Evolutionary conservation across 2,329 filamentous ascomycete species (phyloP).

Genomic region (Sclerotinia trifoliorum): DNA sequence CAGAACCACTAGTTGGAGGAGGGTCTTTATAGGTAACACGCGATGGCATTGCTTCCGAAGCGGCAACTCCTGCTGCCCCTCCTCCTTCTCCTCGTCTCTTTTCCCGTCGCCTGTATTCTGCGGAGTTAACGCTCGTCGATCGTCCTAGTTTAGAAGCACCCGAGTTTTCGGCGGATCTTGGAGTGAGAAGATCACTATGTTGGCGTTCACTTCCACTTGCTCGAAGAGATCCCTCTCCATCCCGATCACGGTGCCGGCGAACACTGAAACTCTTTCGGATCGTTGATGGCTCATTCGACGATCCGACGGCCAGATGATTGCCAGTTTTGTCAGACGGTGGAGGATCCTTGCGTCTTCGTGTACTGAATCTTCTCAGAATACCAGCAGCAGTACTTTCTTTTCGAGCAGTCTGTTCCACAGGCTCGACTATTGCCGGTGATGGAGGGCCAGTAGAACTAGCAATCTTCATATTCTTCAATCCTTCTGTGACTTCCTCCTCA

Average conservation of each 20-base stretch:
- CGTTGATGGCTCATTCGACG: slow-evolving; percentile 64
- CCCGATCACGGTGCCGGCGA: slow-evolving; percentile 56
- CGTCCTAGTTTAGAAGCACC: slow-evolving; percentile 71
- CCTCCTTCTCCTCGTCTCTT: slow-evolving; percentile 52
- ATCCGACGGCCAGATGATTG: slow-evolving; percentile 75
- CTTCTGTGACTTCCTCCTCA: slow-evolving; percentile 82
- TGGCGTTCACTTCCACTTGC: slow-evolving; percentile 67
- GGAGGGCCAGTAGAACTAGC: slow-evolving; percentile 48
- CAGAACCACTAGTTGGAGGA: slow-evolving; percentile 74
- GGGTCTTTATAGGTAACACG: slow-evolving; percentile 58
- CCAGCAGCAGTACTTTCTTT: slow-evolving; percentile 87
- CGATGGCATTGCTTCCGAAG: slow-evolving; percentile 53
- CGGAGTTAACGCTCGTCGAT: slow-evolving; percentile 89
- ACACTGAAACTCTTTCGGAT: slow-evolving; percentile 90
- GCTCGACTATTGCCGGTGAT: slow-evolving; percentile 52
- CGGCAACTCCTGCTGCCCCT: slow-evolving; percentile 48
- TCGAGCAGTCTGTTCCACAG: slow-evolving; percentile 63
- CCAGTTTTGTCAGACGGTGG: slow-evolving; percentile 50
- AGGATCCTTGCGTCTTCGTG: slow-evolving; percentile 70
- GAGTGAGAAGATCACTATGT: slow-evolving; percentile 70
- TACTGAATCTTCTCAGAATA: slow-evolving; percentile 86
- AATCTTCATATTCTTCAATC: slow-evolving; percentile 64
- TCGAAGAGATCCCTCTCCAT: slow-evolving; percentile 47
- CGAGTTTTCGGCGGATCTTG: slow-evolving; percentile 58
- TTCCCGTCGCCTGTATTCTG: slow-evolving; percentile 70